phyloP scores from a whole-genome alignment of 805 yeast species.

The Lipomyces oligophaga region DNA sequence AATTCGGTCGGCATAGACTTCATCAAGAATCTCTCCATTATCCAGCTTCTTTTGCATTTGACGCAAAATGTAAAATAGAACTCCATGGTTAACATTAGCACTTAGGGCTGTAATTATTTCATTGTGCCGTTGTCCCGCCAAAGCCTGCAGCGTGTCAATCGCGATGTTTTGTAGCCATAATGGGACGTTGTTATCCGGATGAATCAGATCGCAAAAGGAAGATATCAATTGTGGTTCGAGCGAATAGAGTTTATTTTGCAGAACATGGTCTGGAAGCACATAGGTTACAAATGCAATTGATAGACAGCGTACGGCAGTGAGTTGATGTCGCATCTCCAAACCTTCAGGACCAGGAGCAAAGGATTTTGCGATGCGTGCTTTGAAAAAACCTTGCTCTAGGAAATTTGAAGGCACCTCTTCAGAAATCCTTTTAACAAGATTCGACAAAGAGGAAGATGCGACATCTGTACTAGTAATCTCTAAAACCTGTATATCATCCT shows the following conservation, averaged over 20 bases:
- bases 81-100: constrained; percentile 84
- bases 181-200: constrained; percentile 58
- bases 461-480: constrained; percentile 54
- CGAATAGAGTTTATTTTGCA: constrained; percentile 64
- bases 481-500: constrained; percentile 50
- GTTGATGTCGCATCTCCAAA: constrained; percentile 51
- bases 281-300: constrained; percentile 64
- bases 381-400: constrained; percentile 60
- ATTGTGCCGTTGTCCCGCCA: constrained; percentile 63
- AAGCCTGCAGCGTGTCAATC: constrained; percentile 61
- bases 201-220: constrained; percentile 66
- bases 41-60: constrained; percentile 52
- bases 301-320: constrained; percentile 60
- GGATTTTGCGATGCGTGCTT: constrained; percentile 65
- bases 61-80: constrained; percentile 67
- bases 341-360: constrained; percentile 58
- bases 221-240: constrained; percentile 67
- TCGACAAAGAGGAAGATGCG: constrained; percentile 40
- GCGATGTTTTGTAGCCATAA: constrained; percentile 56
- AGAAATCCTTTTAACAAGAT: constrained; percentile 28
- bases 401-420: constrained; percentile 50
- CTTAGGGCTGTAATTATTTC: constrained; percentile 75
- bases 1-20: constrained; percentile 47
- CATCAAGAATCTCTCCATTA: constrained; percentile 44
- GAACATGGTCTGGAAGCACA: constrained; percentile 52